A percentile compares a stretch with the other conserved stretches of the same genome.
These are phyloP conservation scores for Saccharomyces uvarum DNA, from an alignment of 1,139 yeast genomes.

Conservation along the genomic window DNA sequence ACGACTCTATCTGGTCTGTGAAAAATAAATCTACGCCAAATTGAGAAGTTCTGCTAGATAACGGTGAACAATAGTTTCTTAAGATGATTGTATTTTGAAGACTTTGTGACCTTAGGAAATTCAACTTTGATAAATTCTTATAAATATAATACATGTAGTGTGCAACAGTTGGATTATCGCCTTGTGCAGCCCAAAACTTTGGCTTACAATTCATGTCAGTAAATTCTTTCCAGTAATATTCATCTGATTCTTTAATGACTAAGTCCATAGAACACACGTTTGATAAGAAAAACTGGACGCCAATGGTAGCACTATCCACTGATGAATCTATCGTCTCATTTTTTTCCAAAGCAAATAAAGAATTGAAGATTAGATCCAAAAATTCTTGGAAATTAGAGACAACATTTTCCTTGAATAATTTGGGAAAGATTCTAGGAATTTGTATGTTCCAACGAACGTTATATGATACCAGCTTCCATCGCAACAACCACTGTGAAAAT, in stretches of 20 bases:
- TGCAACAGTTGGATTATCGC: constrained; percentile 30
- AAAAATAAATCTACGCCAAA: constrained; percentile 17
- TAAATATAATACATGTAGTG: constrained; percentile 28
- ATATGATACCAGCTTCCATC: constrained; percentile 28
- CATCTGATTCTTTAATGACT: constrained; percentile 23
- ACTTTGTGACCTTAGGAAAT: constrained; percentile 12
- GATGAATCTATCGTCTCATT: not conserved
- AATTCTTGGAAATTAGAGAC: constrained; percentile 23
- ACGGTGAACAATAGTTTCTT: constrained; percentile 22
- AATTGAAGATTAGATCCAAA: constrained; percentile 23
- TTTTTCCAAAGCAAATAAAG: constrained; percentile 11
- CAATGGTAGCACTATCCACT: constrained; percentile 7
- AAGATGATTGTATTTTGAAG: constrained; percentile 18
- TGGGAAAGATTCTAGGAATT: constrained; percentile 21
- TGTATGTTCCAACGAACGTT: constrained; percentile 30
- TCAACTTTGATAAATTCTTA: constrained; percentile 14
- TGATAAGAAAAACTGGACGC: constrained; percentile 18
- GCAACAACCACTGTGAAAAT: constrained; percentile 26
- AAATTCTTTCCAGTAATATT: constrained; percentile 25
- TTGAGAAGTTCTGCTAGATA: constrained; percentile 24
- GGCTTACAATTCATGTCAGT: constrained; percentile 17
- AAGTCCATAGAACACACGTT: constrained; percentile 25
- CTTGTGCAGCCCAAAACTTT: constrained; percentile 20
- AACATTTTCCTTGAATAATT: constrained; percentile 12
- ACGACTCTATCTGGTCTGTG: constrained; percentile 24